Conservation (phyloP, 2,329 filamentous ascomycete species). For the Xenosphaeropsis pyriputrescens region DNA sequence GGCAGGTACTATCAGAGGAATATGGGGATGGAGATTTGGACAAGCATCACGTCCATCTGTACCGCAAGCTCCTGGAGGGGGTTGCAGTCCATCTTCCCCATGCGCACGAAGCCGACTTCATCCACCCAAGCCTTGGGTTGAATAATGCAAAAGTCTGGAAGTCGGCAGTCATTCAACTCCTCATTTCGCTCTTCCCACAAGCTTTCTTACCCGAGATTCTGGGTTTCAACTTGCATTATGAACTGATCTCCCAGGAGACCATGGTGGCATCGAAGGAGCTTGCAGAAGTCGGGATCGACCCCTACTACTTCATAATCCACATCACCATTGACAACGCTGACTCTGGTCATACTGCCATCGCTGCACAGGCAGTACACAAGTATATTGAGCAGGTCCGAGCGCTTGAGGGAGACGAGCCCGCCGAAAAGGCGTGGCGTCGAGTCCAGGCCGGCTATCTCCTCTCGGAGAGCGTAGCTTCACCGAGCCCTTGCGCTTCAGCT, state of each 20-base stretch:
- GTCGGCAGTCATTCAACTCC: no score
- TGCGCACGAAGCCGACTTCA: no score
- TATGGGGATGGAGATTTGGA: slow-evolving; percentile 30
- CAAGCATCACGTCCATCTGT: no score
- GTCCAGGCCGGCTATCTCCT: slow-evolving; percentile 27
- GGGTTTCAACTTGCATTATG: slow-evolving; percentile 34
- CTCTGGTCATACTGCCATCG: slow-evolving; percentile 32
- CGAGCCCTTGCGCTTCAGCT: slow-evolving; percentile 2
- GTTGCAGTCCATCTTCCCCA: no score
- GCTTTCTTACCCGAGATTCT: slow-evolving; percentile 34
- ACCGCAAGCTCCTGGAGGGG: no score
- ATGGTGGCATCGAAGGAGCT: slow-evolving; percentile 27
- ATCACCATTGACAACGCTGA: slow-evolving; percentile 33
- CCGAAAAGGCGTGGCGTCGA: slow-evolving; percentile 21
- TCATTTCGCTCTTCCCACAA: slow-evolving; percentile 30
- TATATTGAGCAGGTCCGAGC: slow-evolving; percentile 21
- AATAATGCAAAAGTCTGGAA: no score
- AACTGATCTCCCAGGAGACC: slow-evolving; percentile 23
- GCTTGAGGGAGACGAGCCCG: slow-evolving; percentile 5
- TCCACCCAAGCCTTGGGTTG: no score
- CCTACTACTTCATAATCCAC: slow-evolving; percentile 34
- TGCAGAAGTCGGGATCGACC: slow-evolving; percentile 24
- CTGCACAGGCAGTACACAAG: slow-evolving; percentile 19
- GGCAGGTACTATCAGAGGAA: slow-evolving; percentile 34
- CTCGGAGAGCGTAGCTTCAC: slow-evolving; percentile 2